Evolutionary conservation across 805 yeast genomes (phyloP).

Genomic region (Sungouiella blattae): DNA sequence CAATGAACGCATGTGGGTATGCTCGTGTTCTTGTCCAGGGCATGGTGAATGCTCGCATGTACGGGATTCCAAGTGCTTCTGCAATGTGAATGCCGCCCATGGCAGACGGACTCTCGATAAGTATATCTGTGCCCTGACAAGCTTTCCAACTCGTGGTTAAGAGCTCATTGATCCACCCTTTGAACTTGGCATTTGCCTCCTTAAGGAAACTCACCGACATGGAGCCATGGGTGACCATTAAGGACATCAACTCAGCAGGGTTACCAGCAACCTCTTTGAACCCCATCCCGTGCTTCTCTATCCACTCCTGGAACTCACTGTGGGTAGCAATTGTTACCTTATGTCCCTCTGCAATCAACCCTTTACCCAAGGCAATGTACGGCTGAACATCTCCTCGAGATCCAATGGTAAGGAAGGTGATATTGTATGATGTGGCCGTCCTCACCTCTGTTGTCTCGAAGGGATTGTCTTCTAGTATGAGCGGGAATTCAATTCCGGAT

Average conservation of each 20-base stretch:
- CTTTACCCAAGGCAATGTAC: constrained; percentile 84
- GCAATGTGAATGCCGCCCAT: constrained; percentile 96
- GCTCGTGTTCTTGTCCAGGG: constrained; percentile 97
- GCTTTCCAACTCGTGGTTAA: constrained; percentile 79
- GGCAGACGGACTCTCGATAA: constrained; percentile 94
- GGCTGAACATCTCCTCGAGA: constrained; percentile 98
- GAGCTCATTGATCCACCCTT: constrained; percentile 79
- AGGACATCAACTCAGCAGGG: constrained; percentile 85
- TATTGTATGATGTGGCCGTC: constrained; percentile 52
- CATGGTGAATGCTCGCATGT: constrained; percentile 95
- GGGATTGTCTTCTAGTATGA: constrained; percentile 66
- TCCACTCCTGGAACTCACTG: constrained; percentile 74
- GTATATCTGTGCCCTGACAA: constrained; percentile 74
- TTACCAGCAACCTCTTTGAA: constrained; percentile 84
- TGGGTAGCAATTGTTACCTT: constrained; percentile 83
- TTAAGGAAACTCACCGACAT: constrained; percentile 77
- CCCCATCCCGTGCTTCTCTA: constrained; percentile 58
- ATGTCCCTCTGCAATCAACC: constrained; percentile 78
- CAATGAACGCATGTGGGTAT: constrained; percentile 94
- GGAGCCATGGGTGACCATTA: constrained; percentile 89
- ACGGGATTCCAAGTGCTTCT: constrained; percentile 85
- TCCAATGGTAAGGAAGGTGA: constrained; percentile 83
- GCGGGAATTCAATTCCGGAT: constrained; percentile 63
- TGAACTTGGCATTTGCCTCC: constrained; percentile 78
- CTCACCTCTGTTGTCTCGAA: constrained; percentile 45